Percentiles rank a stretch among this genome's conserved stretches.
Evolutionary conservation across 345 rosid genomes (phyloP).

Genomic region (Pugionium cornutum): DNA sequence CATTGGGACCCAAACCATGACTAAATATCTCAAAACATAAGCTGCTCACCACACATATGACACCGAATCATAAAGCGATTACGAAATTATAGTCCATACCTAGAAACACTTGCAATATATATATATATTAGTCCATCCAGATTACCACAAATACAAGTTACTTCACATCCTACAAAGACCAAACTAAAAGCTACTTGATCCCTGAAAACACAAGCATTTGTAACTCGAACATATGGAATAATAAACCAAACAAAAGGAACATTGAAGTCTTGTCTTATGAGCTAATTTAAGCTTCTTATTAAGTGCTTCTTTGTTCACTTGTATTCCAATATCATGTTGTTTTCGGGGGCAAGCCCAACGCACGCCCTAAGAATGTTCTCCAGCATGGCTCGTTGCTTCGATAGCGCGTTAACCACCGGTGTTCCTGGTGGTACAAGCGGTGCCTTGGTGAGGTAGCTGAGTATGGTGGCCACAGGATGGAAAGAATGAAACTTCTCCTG

Average conservation of each 20-base stretch:
- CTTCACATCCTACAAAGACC: slow-evolving; percentile 23
- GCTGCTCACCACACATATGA: slow-evolving; percentile 14
- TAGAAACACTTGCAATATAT: slow-evolving; percentile 16
- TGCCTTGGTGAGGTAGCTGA: slow-evolving; percentile 95
- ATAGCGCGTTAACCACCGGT: slow-evolving; percentile 90
- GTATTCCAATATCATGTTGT: slow-evolving; percentile 98
- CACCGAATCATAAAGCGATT: not conserved
- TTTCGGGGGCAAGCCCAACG: slow-evolving; percentile 90
- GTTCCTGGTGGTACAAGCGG: slow-evolving; percentile 93
- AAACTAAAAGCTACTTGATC: slow-evolving; percentile 30
- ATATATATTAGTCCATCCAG: slow-evolving; percentile 15
- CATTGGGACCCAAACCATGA: slow-evolving; percentile 14
- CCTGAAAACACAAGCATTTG: slow-evolving; percentile 29
- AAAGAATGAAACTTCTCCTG: slow-evolving; percentile 96
- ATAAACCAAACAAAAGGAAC: slow-evolving; percentile 20
- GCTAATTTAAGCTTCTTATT: slow-evolving; percentile 9
- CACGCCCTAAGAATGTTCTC: slow-evolving; percentile 97
- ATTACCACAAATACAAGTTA: slow-evolving; percentile 28
- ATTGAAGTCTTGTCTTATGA: slow-evolving; percentile 6
- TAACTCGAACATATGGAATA: slow-evolving; percentile 8
- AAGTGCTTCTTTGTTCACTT: slow-evolving; percentile 45
- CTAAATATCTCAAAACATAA: not conserved
- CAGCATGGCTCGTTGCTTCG: slow-evolving; percentile 97
- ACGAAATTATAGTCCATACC: slow-evolving; percentile 18
- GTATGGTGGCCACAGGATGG: slow-evolving; percentile 97